Conservation (phyloP, 345 rosid genomes). For the Ricinus communis region DNA sequence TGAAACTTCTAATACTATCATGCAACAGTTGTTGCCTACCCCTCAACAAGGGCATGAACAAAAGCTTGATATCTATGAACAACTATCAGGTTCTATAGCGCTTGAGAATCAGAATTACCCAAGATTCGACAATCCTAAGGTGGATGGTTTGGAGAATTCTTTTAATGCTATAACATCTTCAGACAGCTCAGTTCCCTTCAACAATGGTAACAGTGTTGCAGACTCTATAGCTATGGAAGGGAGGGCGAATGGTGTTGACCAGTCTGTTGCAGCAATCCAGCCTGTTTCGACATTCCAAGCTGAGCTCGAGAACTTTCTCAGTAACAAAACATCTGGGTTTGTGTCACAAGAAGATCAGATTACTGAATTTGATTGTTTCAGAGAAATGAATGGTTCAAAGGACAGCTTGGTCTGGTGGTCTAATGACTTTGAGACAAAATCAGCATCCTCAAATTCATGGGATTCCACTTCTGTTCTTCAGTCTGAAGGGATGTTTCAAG, state of each 20-base stretch:
- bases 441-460: constrained; percentile 66
- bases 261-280: constrained; percentile 15
- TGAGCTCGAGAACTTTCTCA: constrained; percentile 40
- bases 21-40: constrained; percentile 21
- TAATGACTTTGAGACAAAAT: constrained; percentile 54
- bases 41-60: constrained; percentile 26
- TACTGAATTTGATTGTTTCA: constrained; percentile 53
- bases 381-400: constrained; percentile 42
- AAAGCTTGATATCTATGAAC: constrained; percentile 16
- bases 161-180: constrained; percentile 22
- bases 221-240: constrained; percentile 11
- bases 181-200: constrained; percentile 4
- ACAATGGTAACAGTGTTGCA: constrained; percentile 6
- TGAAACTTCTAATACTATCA: constrained; percentile 23
- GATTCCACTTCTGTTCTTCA: constrained; percentile 50
- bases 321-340: constrained; percentile 27
- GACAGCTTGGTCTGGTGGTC: constrained; percentile 67
- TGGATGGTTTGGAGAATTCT: constrained; percentile 22
- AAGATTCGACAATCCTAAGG: constrained; percentile 17
- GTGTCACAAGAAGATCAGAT: constrained; percentile 39
- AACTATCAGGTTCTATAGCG: constrained; percentile 14
- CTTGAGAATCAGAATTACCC: constrained; percentile 21
- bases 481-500: constrained; percentile 56
- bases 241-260: constrained; percentile 1
- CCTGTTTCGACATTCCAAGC: constrained; percentile 30